Evolutionary conservation across 257 asterid genomes (phyloP), one percentile per base, ranked within the genome.

Genomic region (Marsdenia floribunda): DNA sequence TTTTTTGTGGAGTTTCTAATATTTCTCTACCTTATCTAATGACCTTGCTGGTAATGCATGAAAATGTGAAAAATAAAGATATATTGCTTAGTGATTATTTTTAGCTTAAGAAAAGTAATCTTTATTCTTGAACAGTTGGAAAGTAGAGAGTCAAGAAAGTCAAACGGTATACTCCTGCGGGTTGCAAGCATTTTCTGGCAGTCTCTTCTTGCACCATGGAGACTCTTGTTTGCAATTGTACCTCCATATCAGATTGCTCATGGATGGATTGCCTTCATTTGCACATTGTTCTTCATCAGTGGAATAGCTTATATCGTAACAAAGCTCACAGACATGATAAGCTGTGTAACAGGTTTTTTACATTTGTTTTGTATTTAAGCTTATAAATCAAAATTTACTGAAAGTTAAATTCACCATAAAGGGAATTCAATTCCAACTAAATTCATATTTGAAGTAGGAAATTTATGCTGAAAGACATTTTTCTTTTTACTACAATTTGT

Each of bases 241-340:
- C 97, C 97, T 73, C 97, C 97, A 10, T 86, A 83, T 88, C 96
- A 91, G 79, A 91, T 91, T 72, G 97, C 96, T 70, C 93, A 93
- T 75, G 98, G 97, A 60, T 93, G 97, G 98, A 78, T 90, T 78
- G 93, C 98, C 75, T 93, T 93, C 86, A 54, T 89, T 55, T 82
- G 86, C 82, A 88, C 97, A 42, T 79, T 93, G 77, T 55, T 76
- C 75, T 93, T 93, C 83, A 93, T 93, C 22, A 88, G 94, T 66
- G 96, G 94, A 80, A 86, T 93, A 76, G 98, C 98, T 66, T 93
- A 86, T 75, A 60, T 89, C 21, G 97, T 91, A 65, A 93, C 98
- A 50, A 85, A 81, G 82, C 82, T 91, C 72, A 91, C 98, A 0
- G 97, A 93, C 80, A 78, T 86, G 59, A 88, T 93, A 81, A 90